phyloP scores from a whole-genome alignment of 2,329 filamentous ascomycete species.

The Xylaria sp. region DNA sequence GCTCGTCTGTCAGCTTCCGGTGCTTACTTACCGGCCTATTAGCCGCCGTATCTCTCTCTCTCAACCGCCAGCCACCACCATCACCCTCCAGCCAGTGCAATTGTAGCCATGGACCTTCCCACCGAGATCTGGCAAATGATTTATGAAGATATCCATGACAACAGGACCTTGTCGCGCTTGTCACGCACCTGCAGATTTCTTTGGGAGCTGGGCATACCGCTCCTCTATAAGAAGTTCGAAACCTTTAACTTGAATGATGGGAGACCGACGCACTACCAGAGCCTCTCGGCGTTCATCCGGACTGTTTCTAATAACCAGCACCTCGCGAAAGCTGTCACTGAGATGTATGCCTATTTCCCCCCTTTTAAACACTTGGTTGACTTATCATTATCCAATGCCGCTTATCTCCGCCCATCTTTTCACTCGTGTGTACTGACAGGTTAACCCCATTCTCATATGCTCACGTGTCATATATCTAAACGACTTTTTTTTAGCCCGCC shows the following conservation, averaged over 20 bases:
- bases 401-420: background rate
- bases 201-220: constrained; percentile 35
- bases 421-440: background rate
- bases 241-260: constrained; percentile 31
- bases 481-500: background rate
- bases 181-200: constrained; percentile 38
- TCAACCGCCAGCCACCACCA: background rate
- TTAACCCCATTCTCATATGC: constrained; percentile 8
- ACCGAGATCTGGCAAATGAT: constrained; percentile 41
- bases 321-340: constrained; percentile 35
- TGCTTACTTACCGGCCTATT: background rate
- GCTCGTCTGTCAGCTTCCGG: background rate
- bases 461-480: constrained; percentile 15
- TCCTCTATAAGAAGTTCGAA: constrained; percentile 37
- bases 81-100: background rate
- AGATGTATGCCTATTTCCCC: constrained; percentile 31
- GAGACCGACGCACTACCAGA: constrained; percentile 30
- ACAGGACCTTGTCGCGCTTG: constrained; percentile 32
- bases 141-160: constrained; percentile 35
- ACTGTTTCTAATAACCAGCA: constrained; percentile 35
- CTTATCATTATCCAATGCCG: background rate
- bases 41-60: constrained; percentile 1
- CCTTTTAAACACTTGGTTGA: background rate
- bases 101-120: constrained; percentile 34
- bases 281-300: constrained; percentile 37